phyloP scores from a whole-genome alignment of 2,329 filamentous ascomycete genomes.

The Epichloe hybrida region DNA sequence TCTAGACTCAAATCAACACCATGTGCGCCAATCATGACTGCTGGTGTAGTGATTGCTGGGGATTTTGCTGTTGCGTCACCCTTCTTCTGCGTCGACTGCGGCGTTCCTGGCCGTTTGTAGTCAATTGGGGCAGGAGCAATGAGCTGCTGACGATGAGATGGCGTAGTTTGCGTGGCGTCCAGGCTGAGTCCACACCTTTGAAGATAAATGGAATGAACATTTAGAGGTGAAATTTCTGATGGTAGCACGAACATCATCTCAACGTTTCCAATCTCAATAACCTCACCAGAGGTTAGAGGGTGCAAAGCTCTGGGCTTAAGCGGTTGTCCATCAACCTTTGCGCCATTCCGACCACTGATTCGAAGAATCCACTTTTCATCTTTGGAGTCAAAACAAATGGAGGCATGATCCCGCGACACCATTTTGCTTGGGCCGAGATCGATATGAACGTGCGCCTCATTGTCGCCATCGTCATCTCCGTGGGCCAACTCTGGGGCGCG shows the following conservation, averaged over 20 bases:
- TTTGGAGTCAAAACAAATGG: conserved; percentile 58
- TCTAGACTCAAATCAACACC: conserved; percentile 70
- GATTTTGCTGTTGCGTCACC: conserved; percentile 15
- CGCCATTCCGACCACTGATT: conserved; percentile 83
- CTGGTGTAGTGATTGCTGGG: conserved; percentile 22
- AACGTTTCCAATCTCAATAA: conserved; percentile 80
- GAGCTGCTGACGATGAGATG: conserved; percentile 27
- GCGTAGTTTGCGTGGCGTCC: conserved; percentile 16
- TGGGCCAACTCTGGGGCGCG: conserved; percentile 43
- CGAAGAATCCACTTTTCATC: conserved; percentile 66
- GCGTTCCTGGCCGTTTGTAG: conserved; percentile 47
- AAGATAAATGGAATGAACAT: conserved; percentile 55
- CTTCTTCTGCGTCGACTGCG: conserved; percentile 30
- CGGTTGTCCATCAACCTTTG: conserved; percentile 64
- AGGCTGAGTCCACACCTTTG: conserved; percentile 47
- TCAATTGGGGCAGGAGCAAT: conserved; percentile 48
- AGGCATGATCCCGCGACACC: conserved; percentile 63
- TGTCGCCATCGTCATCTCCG: conserved; percentile 26
- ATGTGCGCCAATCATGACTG: conserved; percentile 26
- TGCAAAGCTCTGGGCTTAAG: conserved; percentile 54
- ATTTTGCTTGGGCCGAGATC: conserved; percentile 78
- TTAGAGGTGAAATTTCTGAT: conserved; percentile 49
- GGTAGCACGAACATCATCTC: conserved; percentile 99
- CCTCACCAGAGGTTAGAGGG: conserved; percentile 68
- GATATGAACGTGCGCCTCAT: conserved; percentile 56